Evolutionary conservation across 345 rosid species (phyloP), one percentile per base, ranked within the genome.

Genomic region (Passiflora organensis): DNA sequence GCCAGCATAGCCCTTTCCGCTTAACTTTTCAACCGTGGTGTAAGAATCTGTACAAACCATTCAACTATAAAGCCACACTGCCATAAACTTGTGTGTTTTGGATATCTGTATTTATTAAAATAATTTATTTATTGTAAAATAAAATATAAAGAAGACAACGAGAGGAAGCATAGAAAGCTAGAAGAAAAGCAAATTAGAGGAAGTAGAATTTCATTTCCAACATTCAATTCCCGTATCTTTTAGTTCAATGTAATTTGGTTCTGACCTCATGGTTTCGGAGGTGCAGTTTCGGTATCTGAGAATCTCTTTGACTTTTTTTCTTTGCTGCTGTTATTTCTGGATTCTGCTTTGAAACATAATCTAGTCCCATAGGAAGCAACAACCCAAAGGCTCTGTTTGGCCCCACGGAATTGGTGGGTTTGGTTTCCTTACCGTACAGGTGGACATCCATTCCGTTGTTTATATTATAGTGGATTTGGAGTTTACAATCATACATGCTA

Each of bases 261-360:
- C 53, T 28, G 62, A 56, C 70, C 79, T 1, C 82, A 76, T 45
- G 70, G 73, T 59, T 57, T 66, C 25, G 65, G 68, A 48, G 85
- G 84, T 19, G 82, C 73, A 0, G 25, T 76, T 21, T 66, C 52
- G 53, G 74, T 81, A 10, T 64, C 87, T 0, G 79, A 79, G 67
- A 76, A 76, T 62, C 65, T 82, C 43, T 20, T 77, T 25, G 58
- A n/a, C n/a, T 84, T 37, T 84, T 84, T 58, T 19, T 50, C 18
- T 84, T 79, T 52, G 83, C 83, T 39, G 82, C 83, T 38, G 72
- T 81, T 37, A 65, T 68, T 55, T 67, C 80, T 46, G 85, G 82
- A 72, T 76, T 76, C 70, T 79, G 82, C 72, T 73, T 82, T 53
- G 80, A 78, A 72, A 66, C 42, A 48, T 58, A 79, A 85, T 41